phyloP scores from a whole-genome alignment of 2,329 filamentous ascomycete species.

The Colletotrichum tabaci region DNA sequence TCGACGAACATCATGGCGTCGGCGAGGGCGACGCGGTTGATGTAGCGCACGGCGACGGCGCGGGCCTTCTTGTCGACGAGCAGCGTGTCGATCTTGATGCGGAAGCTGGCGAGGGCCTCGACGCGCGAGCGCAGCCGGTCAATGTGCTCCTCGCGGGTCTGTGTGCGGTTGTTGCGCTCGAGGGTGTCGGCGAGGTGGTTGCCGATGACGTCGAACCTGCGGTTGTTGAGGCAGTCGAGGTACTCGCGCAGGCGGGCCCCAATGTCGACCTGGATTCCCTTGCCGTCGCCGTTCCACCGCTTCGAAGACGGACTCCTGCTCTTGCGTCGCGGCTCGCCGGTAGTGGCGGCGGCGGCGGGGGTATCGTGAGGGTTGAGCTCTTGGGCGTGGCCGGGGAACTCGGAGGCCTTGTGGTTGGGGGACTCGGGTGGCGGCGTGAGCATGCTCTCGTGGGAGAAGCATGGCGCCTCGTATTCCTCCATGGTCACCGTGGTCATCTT shows the following conservation, averaged over 20 bases:
- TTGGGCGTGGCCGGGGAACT: background rate
- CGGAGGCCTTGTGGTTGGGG: constrained; percentile 1
- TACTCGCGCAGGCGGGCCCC: constrained; percentile 38
- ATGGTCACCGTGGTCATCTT: constrained; percentile 31
- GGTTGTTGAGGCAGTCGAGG: constrained; percentile 38
- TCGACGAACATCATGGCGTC: constrained; percentile 6
- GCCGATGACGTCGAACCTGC: constrained; percentile 30
- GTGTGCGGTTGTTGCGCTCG: constrained; percentile 26
- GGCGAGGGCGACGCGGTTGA: constrained; percentile 29
- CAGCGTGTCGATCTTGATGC: constrained; percentile 37
- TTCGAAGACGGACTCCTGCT: constrained; percentile 16
- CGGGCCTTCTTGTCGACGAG: constrained; percentile 31
- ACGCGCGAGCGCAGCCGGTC: constrained; percentile 25
- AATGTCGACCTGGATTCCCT: constrained; percentile 37
- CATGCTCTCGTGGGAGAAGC: constrained; percentile 36
- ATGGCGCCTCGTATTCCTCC: constrained; percentile 35
- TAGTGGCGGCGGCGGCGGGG: background rate
- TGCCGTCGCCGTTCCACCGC: constrained; percentile 33
- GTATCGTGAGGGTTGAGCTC: background rate
- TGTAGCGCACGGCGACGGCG: constrained; percentile 33
- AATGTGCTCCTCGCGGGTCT: constrained; percentile 37
- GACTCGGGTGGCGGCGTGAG: constrained; percentile 19
- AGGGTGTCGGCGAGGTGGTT: constrained; percentile 35
- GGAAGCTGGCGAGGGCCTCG: constrained; percentile 20
- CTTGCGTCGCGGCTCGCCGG: constrained; percentile 11